These are phyloP conservation scores for Alternaria triticina DNA, from an alignment of 2,329 filamentous ascomycete species.

Conservation along the genomic window DNA sequence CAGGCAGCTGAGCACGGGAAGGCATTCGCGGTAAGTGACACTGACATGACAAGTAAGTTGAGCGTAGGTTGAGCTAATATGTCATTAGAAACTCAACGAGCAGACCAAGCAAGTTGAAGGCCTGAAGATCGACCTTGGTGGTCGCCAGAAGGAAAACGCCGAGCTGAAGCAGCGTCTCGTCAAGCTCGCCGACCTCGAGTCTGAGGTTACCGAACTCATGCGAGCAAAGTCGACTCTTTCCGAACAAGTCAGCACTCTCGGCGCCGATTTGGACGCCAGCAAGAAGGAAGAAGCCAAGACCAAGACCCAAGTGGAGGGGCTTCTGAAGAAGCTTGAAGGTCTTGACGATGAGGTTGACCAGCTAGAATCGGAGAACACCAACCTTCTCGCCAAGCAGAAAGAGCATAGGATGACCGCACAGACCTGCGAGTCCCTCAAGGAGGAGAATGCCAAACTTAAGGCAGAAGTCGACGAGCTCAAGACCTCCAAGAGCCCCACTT, in stretches of 20 bases:
- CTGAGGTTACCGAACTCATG: constrained; percentile 7
- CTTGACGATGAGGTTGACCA: constrained; percentile 17
- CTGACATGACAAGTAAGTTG: background rate
- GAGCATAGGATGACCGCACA: constrained; percentile 8
- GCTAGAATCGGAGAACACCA: constrained; percentile 14
- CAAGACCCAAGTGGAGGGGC: constrained; percentile 3
- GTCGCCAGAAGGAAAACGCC: constrained; percentile 19
- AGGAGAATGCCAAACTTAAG: constrained; percentile 16
- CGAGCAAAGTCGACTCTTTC: constrained; percentile 9
- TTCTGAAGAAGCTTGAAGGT: constrained; percentile 15
- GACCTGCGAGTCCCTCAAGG: background rate
- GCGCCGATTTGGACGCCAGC: constrained; percentile 11
- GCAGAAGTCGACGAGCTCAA: background rate
- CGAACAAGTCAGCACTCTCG: constrained; percentile 13
- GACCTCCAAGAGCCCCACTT: background rate
- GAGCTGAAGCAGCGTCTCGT: constrained; percentile 18
- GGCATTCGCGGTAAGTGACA: constrained; percentile 23
- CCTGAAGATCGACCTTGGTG: constrained; percentile 15
- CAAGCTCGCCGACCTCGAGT: constrained; percentile 23
- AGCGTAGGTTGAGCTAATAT: background rate
- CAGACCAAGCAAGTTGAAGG: constrained; percentile 25
- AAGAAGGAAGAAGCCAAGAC: constrained; percentile 5
- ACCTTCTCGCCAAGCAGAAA: constrained; percentile 13
- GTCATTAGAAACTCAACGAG: constrained; percentile 17
- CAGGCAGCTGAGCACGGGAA: constrained; percentile 30